These are phyloP conservation scores for Cladorrhinum samala DNA, from an alignment of 495 filamentous ascomycete genomes.

Conservation along the genomic window DNA sequence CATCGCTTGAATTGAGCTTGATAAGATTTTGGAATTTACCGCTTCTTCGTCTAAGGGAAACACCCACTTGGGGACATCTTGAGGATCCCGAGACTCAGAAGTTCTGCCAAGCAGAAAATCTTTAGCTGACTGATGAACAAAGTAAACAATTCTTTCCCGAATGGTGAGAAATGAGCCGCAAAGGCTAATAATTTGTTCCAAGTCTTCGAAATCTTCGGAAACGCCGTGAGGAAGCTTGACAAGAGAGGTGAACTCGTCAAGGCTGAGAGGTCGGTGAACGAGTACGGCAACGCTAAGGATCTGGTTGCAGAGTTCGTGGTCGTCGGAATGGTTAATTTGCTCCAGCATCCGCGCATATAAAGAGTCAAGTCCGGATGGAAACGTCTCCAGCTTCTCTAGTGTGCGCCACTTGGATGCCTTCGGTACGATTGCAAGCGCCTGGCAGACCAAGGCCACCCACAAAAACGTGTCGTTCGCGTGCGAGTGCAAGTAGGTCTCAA, in stretches of 20 bases:
- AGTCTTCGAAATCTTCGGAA: not conserved
- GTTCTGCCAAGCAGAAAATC: not conserved
- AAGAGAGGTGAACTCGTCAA: slow-evolving; percentile 12
- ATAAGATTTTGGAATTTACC: not conserved
- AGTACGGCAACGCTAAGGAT: slow-evolving; percentile 11
- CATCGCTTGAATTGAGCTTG: not conserved
- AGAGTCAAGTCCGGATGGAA: slow-evolving; percentile 13
- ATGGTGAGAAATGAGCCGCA: not conserved
- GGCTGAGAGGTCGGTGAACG: slow-evolving; percentile 17
- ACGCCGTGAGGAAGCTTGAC: not conserved
- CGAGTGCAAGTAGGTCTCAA: slow-evolving; percentile 4
- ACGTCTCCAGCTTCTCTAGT: not conserved
- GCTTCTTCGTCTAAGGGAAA: not conserved
- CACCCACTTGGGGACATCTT: no score
- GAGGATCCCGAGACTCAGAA: not conserved
- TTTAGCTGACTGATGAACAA: not conserved
- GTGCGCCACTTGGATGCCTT: not conserved
- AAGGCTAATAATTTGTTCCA: not conserved
- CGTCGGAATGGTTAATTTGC: not conserved
- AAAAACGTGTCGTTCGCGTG: slow-evolving; percentile 22
- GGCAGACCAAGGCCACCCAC: slow-evolving; percentile 24
- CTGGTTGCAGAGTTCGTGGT: slow-evolving; percentile 8
- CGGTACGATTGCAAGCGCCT: slow-evolving; percentile 14
- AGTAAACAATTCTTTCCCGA: not conserved
- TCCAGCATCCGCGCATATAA: slow-evolving; percentile 16